Percentiles rank a stretch among this genome's conserved stretches.
These are phyloP conservation scores for Bretschneidera sinensis DNA, from an alignment of 345 rosid genomes.

Conservation along the genomic window DNA sequence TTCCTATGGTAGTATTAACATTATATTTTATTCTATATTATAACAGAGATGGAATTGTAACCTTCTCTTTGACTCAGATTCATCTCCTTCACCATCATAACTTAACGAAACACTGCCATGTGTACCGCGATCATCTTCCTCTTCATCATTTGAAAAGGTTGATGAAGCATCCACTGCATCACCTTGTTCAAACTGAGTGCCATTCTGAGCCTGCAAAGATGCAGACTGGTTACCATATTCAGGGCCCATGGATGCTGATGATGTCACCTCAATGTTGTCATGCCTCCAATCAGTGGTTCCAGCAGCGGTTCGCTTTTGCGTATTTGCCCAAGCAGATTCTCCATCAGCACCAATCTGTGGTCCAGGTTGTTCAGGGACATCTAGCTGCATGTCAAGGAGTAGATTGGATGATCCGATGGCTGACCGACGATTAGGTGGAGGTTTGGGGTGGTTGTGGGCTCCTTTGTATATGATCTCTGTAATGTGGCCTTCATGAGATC, in stretches of 20 bases:
- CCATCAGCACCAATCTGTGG: slow-evolving; percentile 35
- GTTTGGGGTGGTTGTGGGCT: slow-evolving; percentile 79
- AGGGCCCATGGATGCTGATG: slow-evolving; percentile 49
- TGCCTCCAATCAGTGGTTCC: slow-evolving; percentile 48
- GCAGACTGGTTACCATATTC: slow-evolving; percentile 49
- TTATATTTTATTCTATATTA: background rate
- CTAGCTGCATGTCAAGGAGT: slow-evolving; percentile 45
- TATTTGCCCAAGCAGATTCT: slow-evolving; percentile 37
- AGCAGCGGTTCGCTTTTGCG: slow-evolving; percentile 35
- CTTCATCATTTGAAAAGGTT: slow-evolving; percentile 68
- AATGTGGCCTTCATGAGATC: slow-evolving; percentile 92
- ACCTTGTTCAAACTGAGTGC: slow-evolving; percentile 49
- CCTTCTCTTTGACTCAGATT: slow-evolving; percentile 94
- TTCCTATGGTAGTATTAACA: slow-evolving; percentile 6
- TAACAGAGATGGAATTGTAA: slow-evolving; percentile 15
- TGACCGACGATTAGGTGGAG: slow-evolving; percentile 58
- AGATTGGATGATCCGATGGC: slow-evolving; percentile 51
- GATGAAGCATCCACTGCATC: slow-evolving; percentile 74
- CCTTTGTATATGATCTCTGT: slow-evolving; percentile 97
- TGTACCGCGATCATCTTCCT: slow-evolving; percentile 65
- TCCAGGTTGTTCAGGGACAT: slow-evolving; percentile 50
- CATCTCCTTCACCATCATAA: slow-evolving; percentile 71
- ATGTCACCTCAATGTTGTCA: slow-evolving; percentile 63
- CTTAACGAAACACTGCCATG: slow-evolving; percentile 63
- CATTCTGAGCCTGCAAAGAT: slow-evolving; percentile 38